Percentiles rank a stretch among this genome's conserved stretches.
These are phyloP conservation scores for Leishmania turanica DNA, from an alignment of 208 protist species.

Conservation along the genomic window DNA sequence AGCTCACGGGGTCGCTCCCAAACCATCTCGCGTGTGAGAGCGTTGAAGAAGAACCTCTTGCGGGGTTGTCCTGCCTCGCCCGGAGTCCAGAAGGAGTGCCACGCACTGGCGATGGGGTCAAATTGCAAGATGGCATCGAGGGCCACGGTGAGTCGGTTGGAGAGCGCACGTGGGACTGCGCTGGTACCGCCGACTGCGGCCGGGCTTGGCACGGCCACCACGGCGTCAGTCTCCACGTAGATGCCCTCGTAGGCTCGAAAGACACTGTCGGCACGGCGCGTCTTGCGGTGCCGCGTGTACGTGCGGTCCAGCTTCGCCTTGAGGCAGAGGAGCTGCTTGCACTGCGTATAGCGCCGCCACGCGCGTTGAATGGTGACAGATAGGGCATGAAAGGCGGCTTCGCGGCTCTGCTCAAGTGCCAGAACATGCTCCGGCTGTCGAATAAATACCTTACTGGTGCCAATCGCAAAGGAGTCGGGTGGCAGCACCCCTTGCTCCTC, in stretches of 20 bases:
- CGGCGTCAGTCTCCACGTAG: conserved; percentile 53
- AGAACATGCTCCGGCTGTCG: conserved; percentile 92
- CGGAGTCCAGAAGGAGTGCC: conserved; percentile 55
- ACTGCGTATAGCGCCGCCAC: conserved; percentile 73
- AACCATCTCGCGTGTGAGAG: conserved; percentile 34
- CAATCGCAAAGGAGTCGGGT: conserved; percentile 47
- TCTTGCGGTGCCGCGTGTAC: conserved; percentile 55
- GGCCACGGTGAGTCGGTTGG: conserved; percentile 32
- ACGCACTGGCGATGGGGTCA: conserved; percentile 60
- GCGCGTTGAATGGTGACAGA: conserved; percentile 87
- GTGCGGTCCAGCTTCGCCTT: conserved; percentile 46
- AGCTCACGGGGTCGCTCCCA: conserved; percentile 43
- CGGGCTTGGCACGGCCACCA: conserved; percentile 27
- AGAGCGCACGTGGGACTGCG: conserved; percentile 29
- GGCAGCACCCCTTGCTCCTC: conserved; percentile 31
- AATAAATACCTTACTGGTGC: conserved; percentile 96
- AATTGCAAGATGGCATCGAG: conserved; percentile 44
- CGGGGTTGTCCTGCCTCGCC: conserved; percentile 34
- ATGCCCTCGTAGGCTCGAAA: conserved; percentile 79
- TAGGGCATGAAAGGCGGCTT: conserved; percentile 80
- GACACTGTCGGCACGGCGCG: conserved; percentile 73
- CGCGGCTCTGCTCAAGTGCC: conserved; percentile 87
- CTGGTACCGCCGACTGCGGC: conserved; percentile 5
- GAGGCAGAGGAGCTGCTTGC: conserved; percentile 57
- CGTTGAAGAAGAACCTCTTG: conserved; percentile 61